Evolutionary conservation across 2,329 filamentous ascomycete genomes (phyloP).

Genomic region (Ophiocordyceps camponoti-leonardi): DNA sequence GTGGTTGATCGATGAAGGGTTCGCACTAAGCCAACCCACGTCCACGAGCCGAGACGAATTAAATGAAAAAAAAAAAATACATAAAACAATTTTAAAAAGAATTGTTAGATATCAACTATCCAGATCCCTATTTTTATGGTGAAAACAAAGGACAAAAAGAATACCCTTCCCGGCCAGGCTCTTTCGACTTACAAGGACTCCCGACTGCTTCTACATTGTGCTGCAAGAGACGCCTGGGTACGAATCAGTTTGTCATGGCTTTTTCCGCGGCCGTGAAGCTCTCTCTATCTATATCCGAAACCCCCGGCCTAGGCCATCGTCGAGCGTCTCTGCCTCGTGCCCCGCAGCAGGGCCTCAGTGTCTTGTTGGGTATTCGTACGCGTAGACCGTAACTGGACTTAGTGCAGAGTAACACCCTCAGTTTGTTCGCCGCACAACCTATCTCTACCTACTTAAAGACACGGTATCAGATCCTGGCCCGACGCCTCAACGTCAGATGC

Average conservation of each 20-base stretch:
- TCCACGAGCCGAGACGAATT: slow-evolving; percentile 9
- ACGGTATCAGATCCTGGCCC: background rate
- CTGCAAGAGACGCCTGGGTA: background rate
- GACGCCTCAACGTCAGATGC: background rate
- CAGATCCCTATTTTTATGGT: too few relatives aligned
- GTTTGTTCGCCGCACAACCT: too few relatives aligned
- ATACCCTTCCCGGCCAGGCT: background rate
- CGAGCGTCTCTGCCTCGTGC: background rate
- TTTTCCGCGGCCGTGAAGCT: background rate
- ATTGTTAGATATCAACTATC: background rate
- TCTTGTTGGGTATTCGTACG: background rate
- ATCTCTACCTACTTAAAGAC: background rate
- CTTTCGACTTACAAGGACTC: background rate
- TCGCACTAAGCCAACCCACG: slow-evolving; percentile 13
- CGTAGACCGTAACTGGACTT: too few relatives aligned
- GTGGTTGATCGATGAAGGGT: slow-evolving; percentile 13
- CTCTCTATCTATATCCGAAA: background rate
- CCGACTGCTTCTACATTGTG: background rate
- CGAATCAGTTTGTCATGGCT: background rate
- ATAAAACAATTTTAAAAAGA: slow-evolving; percentile 14
- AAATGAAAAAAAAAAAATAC: slow-evolving; percentile 8
- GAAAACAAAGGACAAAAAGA: background rate
- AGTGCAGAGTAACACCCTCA: too few relatives aligned
- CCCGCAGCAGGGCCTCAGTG: background rate
- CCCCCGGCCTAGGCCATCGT: background rate